A percentile compares a stretch with the other conserved stretches of the same genome.
Evolutionary conservation across 2,329 filamentous ascomycete species (phyloP).

Genomic region (Alternaria brassicicola): DNA sequence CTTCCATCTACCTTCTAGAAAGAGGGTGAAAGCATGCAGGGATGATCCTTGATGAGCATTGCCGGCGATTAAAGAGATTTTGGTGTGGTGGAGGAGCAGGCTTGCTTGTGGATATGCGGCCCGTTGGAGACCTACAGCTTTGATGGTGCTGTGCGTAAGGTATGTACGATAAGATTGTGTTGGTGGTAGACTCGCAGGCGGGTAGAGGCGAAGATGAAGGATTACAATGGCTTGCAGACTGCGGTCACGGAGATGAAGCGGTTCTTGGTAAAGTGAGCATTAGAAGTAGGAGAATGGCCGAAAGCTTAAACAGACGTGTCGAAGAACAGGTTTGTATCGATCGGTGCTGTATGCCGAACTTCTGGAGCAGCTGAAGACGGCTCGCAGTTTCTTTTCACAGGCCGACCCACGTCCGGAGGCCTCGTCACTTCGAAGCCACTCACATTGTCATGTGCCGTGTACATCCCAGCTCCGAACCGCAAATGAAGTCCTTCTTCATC

Average conservation of each 20-base stretch:
- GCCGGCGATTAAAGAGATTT: neutral
- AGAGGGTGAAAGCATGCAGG: neutral
- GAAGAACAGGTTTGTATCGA: neutral
- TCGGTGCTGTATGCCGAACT: neutral
- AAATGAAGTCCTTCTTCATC: neutral
- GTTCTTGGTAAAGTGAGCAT: constrained; percentile 6
- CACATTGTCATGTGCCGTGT: neutral
- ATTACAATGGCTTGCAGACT: constrained; percentile 11
- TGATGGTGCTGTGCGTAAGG: neutral
- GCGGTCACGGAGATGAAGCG: constrained; percentile 8
- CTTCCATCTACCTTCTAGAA: neutral
- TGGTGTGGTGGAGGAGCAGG: neutral
- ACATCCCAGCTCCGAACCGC: neutral
- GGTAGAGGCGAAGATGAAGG: constrained; percentile 10
- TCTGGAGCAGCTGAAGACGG: neutral
- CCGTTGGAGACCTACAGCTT: neutral
- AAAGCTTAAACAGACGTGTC: constrained; percentile 8
- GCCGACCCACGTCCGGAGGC: neutral
- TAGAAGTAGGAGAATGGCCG: neutral
- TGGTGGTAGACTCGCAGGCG: constrained; percentile 2
- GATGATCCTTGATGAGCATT: neutral
- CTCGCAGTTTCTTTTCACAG: neutral
- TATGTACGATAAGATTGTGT: neutral
- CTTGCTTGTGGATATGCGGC: constrained; percentile 1
- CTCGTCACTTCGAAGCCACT: neutral